Evolutionary conservation across 768 basidiomycete genomes (phyloP).

Genomic region (Suillus lakei): DNA sequence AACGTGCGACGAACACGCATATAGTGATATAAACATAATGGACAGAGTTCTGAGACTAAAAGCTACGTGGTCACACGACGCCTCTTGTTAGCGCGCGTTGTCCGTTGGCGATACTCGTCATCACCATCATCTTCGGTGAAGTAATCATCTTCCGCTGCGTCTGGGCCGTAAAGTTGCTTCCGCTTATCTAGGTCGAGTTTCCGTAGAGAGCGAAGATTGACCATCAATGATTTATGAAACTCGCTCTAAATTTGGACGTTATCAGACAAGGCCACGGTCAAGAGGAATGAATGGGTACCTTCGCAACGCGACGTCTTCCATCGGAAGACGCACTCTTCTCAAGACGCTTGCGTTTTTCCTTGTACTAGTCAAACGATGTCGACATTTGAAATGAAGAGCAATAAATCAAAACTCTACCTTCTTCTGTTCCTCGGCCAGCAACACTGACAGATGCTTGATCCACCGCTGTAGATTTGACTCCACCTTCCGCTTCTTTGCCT

Average conservation of each 20-base stretch:
- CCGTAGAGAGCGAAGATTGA: slow-evolving; percentile 64
- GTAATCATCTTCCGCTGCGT: slow-evolving; percentile 41
- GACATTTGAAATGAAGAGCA: slow-evolving; percentile 6
- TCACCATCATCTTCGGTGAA: slow-evolving; percentile 39
- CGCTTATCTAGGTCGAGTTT: slow-evolving; percentile 61
- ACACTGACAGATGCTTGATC: slow-evolving; percentile 65
- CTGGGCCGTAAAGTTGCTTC: slow-evolving; percentile 45
- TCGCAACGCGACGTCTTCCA: slow-evolving; percentile 55
- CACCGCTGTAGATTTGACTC: slow-evolving; percentile 62
- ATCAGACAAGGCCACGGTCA: slow-evolving; percentile 6
- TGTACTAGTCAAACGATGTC: slow-evolving; percentile 47
- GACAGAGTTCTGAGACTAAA: not conserved
- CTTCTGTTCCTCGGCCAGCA: slow-evolving; percentile 69
- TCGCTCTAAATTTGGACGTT: slow-evolving; percentile 51
- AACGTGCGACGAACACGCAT: slow-evolving; percentile 4
- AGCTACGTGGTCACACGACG: slow-evolving; percentile 30
- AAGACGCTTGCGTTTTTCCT: slow-evolving; percentile 60
- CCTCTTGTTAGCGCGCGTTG: slow-evolving; percentile 32
- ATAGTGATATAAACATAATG: slow-evolving; percentile 11
- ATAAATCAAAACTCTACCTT: slow-evolving; percentile 51
- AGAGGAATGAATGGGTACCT: slow-evolving; percentile 46
- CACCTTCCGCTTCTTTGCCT: slow-evolving; percentile 41
- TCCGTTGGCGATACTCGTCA: slow-evolving; percentile 36
- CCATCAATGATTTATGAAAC: slow-evolving; percentile 65
- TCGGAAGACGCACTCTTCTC: slow-evolving; percentile 51